These are phyloP conservation scores for Clonostachys chloroleuca DNA, from an alignment of 2,329 filamentous ascomycete genomes.

Conservation along the genomic window DNA sequence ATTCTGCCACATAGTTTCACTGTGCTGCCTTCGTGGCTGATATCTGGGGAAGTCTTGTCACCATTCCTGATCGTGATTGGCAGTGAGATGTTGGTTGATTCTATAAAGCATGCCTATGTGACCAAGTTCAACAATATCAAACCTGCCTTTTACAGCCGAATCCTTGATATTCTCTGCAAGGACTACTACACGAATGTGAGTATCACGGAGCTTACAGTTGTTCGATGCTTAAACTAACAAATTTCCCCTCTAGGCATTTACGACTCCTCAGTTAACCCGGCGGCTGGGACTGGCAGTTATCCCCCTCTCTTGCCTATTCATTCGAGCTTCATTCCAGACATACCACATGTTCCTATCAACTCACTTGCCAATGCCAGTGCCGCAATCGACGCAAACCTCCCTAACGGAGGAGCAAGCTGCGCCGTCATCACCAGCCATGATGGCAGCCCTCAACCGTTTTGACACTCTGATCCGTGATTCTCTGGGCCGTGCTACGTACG, in stretches of 20 bases:
- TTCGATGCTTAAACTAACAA: too few relatives aligned
- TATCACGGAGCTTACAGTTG: constrained; percentile 1
- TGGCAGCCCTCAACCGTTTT: constrained; percentile 73
- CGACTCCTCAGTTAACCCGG: constrained; percentile 83
- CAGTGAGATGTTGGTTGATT: constrained; percentile 95
- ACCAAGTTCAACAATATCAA: constrained; percentile 98
- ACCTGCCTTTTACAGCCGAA: constrained; percentile 81
- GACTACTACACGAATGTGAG: constrained; percentile 93
- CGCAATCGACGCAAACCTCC: constrained; percentile 61
- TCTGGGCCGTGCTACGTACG: constrained; percentile 70
- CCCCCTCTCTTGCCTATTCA: constrained; percentile 90
- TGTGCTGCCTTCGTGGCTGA: constrained; percentile 73
- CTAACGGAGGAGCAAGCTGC: constrained; percentile 59
- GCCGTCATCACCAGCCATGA: constrained; percentile 67
- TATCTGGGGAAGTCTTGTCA: constrained; percentile 80
- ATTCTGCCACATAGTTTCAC: constrained; percentile 90
- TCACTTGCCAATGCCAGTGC: constrained; percentile 70
- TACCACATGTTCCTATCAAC: constrained; percentile 98
- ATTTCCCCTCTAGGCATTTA: constrained; percentile 63
- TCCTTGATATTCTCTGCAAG: constrained; percentile 90
- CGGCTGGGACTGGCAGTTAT: constrained; percentile 88
- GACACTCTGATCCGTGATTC: constrained; percentile 73
- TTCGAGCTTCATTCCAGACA: constrained; percentile 89
- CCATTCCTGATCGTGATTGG: constrained; percentile 93
- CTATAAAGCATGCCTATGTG: constrained; percentile 96